Evolutionary conservation across 225 moss, liverwort and hornwort genomes (phyloP).

Genomic region (Ulota crispa): DNA sequence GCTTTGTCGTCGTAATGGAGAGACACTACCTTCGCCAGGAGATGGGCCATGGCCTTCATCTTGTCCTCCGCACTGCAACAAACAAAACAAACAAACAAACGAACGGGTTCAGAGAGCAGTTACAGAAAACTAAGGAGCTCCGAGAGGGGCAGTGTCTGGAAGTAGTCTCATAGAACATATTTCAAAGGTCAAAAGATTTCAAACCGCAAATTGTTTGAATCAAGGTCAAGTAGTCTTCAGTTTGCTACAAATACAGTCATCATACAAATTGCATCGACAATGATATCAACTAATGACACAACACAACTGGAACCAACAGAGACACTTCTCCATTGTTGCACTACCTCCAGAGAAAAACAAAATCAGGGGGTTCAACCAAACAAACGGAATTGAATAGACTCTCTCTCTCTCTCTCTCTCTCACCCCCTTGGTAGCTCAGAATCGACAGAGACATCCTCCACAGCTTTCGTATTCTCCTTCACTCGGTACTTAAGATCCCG

Average conservation of each 20-base stretch:
- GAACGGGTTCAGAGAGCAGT: not conserved
- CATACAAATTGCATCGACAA: too few relatives aligned
- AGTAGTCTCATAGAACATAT: too few relatives aligned
- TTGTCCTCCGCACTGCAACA: slow-evolving; percentile 44
- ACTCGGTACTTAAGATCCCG: slow-evolving; percentile 41
- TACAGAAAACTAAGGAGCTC: not conserved
- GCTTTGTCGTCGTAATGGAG: slow-evolving; percentile 26
- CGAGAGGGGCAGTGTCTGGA: too few relatives aligned
- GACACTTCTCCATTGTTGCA: too few relatives aligned
- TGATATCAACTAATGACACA: too few relatives aligned
- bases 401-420: too few relatives aligned
- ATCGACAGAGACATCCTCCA: slow-evolving; percentile 44
- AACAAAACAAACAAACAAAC: not conserved
- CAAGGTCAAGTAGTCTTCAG: too few relatives aligned
- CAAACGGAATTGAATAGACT: not conserved
- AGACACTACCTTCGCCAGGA: slow-evolving; percentile 30
- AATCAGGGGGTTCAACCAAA: not conserved
- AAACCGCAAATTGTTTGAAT: too few relatives aligned
- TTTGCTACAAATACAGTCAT: too few relatives aligned
- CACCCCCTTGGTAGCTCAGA: slow-evolving; percentile 50
- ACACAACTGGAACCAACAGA: too few relatives aligned
- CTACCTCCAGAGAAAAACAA: not conserved
- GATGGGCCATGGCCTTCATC: slow-evolving; percentile 52
- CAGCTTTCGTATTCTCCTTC: slow-evolving; percentile 41
- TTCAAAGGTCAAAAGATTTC: too few relatives aligned